Conservation (phyloP, 495 filamentous ascomycete species). For the Penicillium argentinense region DNA sequence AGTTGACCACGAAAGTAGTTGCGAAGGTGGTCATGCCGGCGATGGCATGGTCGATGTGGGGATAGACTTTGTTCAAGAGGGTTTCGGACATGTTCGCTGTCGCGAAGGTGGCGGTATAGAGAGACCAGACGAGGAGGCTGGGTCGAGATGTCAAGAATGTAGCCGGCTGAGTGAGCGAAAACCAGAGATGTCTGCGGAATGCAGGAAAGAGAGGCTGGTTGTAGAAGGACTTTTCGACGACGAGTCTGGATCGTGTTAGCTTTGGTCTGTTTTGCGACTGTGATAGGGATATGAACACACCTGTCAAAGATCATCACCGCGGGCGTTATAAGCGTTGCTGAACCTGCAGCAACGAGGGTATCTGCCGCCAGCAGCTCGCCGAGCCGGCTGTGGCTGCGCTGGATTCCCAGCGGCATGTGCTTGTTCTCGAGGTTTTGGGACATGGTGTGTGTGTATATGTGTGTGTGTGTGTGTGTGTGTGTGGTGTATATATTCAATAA, state of each 20-base stretch:
- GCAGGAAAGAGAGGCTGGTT: conserved; percentile 63
- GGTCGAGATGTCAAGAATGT: conserved; percentile 70
- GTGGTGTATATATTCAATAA: conserved; percentile 1
- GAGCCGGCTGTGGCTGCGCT: conserved; percentile 30
- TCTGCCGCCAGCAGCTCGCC: conserved; percentile 36
- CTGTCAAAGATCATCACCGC: conserved; percentile 44
- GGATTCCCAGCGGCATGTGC: conserved; percentile 27
- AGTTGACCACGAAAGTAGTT: conserved; percentile 40
- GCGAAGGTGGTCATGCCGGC: conserved; percentile 36
- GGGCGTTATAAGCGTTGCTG: conserved; percentile 39
- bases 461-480: neutral
- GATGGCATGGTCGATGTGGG: conserved; percentile 53
- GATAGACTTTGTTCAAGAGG: conserved; percentile 33
- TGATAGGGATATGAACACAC: conserved; percentile 12
- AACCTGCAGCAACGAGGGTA: conserved; percentile 36
- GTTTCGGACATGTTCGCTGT: conserved; percentile 73
- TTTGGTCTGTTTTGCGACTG: neutral
- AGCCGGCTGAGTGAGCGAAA: conserved; percentile 66
- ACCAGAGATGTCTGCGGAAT: conserved; percentile 58
- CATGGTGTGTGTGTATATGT: conserved; percentile 14
- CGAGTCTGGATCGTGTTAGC: conserved; percentile 27
- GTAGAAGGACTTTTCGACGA: conserved; percentile 89
- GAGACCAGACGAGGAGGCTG: conserved; percentile 73
- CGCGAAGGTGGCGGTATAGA: conserved; percentile 86
- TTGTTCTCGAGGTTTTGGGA: conserved; percentile 26